Evolutionary conservation across 495 filamentous ascomycete genomes (phyloP), one percentile per base, ranked within the genome.

Genomic region (Penicillium manginii): DNA sequence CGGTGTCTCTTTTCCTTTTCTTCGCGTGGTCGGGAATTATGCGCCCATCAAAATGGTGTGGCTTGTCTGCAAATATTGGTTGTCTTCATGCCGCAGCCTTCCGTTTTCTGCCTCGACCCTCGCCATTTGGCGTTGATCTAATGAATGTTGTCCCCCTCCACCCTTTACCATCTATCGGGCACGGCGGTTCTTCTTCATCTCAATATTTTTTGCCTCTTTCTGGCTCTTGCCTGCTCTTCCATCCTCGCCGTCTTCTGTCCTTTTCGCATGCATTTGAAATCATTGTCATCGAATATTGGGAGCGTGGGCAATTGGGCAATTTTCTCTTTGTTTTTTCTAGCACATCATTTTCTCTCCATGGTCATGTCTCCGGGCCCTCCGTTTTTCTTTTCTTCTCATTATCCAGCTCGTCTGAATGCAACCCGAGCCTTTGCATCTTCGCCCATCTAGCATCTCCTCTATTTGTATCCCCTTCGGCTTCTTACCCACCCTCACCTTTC

Each of bases 201-300:
- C 40, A 43, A 55, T 67, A 29, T 29, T 29, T 29, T 29, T 29
- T 57, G 37, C 58, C 35, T 52, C 59, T 54, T 61, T 63, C 55
- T 57, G 58, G 62, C 65, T 60, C 50, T 65, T 65, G 59, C 66
- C 60, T 63, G 51, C 53, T 33, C 17, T 26, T 40, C 54, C 14
- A n/a, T n/a, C 19, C n/a, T 26, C 45, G 21, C 42, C 52, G 33
- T 50, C 23, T 62, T 54, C 56, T 63, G 43, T 68, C 60, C 60
- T 60, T 68, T 57, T 60, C 61, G 60, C 64, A 58, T 70, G 65
- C 67, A 70, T 70, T 54, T 60, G 45, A 60, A 65, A 58, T 67
- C 64, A 67, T 65, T 69, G 64, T 67, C 67, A 70, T 70, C 49
- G 56, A 68, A 51, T 68, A 68, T 60, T 68, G 60, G 67, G 62